Evolutionary conservation across 139 green algal genomes (phyloP).

Genomic region (Haematococcus sp.): DNA sequence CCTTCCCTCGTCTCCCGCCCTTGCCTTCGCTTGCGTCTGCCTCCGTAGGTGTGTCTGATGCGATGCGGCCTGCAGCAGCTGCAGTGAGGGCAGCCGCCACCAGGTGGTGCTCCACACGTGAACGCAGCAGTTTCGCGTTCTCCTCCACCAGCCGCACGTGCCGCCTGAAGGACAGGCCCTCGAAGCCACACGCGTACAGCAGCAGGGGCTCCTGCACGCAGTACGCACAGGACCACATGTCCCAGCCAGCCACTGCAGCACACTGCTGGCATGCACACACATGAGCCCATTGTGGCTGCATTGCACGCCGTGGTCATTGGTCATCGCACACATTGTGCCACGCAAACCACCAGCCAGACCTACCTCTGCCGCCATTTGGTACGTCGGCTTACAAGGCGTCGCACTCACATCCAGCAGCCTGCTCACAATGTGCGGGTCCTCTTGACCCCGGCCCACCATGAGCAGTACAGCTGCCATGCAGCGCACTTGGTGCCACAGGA

Average conservation of each 20-base stretch:
- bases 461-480: constrained; percentile 92
- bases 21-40: neutral
- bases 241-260: too few species aligned
- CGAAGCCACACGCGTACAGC: constrained; percentile 64
- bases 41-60: constrained; percentile 22
- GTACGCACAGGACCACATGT: neutral
- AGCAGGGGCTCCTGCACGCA: constrained; percentile 67
- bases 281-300: neutral
- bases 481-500: constrained; percentile 93
- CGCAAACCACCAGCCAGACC: too few species aligned
- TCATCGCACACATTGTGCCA: too few species aligned
- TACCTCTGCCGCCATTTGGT: constrained; percentile 74
- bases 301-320: neutral
- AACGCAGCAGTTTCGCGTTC: neutral
- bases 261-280: too few species aligned
- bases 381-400: constrained; percentile 78
- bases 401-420: constrained; percentile 70
- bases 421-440: constrained; percentile 69
- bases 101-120: neutral
- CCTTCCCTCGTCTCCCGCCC: neutral
- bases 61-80: constrained; percentile 1
- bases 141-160: constrained; percentile 8
- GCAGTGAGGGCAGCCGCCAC: neutral
- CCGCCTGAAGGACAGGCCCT: constrained; percentile 20
- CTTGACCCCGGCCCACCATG: constrained; percentile 80